A percentile compares a stretch with the other conserved stretches of the same genome.
Conservation (phyloP, 805 yeast species). For the Sugiyamaella qingdaonensis region DNA sequence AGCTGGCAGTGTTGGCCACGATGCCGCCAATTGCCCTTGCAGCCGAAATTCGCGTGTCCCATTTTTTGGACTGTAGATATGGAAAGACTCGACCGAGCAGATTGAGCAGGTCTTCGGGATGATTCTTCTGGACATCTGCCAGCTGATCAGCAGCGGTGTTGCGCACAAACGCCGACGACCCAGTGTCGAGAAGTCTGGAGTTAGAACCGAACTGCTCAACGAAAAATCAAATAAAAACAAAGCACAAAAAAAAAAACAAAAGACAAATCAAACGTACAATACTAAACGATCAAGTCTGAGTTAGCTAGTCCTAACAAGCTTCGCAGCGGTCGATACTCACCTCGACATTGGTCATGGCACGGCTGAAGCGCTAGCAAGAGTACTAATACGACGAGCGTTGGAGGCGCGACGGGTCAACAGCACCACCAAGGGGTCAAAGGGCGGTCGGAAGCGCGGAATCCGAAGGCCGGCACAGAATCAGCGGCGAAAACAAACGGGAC, state of each 20-base stretch:
- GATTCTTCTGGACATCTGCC: conserved; percentile 88
- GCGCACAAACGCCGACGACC: conserved; percentile 88
- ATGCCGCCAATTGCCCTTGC: conserved; percentile 95
- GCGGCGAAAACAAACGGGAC: too few relatives aligned
- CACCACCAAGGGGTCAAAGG: neutral
- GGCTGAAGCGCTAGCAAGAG: neutral
- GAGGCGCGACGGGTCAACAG: neutral
- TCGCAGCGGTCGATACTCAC: conserved; percentile 7
- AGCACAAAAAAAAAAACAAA: neutral
- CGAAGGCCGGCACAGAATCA: neutral
- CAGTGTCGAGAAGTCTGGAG: conserved; percentile 65
- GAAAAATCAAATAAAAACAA: neutral
- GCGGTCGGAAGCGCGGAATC: neutral
- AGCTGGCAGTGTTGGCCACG: conserved; percentile 65
- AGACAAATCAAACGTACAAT: conserved; percentile 28
- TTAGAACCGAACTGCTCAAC: too few relatives aligned
- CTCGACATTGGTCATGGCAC: conserved; percentile 12
- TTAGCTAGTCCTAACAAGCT: neutral
- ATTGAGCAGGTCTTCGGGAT: conserved; percentile 86
- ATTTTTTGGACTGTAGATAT: conserved; percentile 69
- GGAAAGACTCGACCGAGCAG: conserved; percentile 88
- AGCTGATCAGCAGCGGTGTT: conserved; percentile 97
- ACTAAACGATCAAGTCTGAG: conserved; percentile 54
- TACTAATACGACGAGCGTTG: neutral
- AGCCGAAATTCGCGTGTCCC: conserved; percentile 97